Evolutionary conservation across 2,329 filamentous ascomycete genomes (phyloP).

Genomic region (Alternaria alternata): DNA sequence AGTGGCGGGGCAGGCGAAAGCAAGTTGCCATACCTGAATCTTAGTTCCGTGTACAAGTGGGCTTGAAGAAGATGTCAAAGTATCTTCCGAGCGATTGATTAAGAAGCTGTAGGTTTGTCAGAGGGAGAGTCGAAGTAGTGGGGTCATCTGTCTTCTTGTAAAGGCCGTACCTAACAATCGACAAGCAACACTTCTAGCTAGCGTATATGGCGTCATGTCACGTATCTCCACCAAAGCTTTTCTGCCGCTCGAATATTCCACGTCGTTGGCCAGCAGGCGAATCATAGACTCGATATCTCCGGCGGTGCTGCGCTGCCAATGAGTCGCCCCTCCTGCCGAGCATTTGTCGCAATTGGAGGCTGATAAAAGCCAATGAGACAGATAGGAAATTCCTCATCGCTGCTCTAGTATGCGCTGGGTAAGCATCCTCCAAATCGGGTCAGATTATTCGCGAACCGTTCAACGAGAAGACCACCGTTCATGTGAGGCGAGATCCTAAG

Average conservation of each 20-base stretch:
- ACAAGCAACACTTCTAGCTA: slow-evolving; percentile 32
- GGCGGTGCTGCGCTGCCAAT: slow-evolving; percentile 36
- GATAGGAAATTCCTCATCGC: neutral
- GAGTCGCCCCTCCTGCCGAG: slow-evolving; percentile 19
- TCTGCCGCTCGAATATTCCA: slow-evolving; percentile 33
- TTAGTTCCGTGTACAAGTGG: neutral
- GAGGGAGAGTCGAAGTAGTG: slow-evolving; percentile 11
- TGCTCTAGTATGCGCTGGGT: neutral
- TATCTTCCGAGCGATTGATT: neutral
- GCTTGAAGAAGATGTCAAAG: neutral
- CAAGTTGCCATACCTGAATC: slow-evolving; percentile 17
- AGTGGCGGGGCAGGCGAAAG: slow-evolving; percentile 29
- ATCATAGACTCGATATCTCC: slow-evolving; percentile 23
- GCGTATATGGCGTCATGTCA: slow-evolving; percentile 49
- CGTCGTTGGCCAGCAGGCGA: slow-evolving; percentile 24
- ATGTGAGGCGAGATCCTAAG: neutral
- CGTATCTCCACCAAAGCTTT: slow-evolving; percentile 35
- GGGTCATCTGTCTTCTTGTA: slow-evolving; percentile 30
- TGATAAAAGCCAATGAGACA: neutral
- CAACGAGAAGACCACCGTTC: neutral
- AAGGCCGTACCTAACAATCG: slow-evolving; percentile 23
- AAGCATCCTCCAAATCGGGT: neutral
- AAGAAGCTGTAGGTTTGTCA: neutral
- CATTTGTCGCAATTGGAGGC: slow-evolving; percentile 17
- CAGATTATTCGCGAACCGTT: neutral